phyloP scores from a whole-genome alignment of 768 basidiomycete species.

The Boletus pseudopeckii region DNA sequence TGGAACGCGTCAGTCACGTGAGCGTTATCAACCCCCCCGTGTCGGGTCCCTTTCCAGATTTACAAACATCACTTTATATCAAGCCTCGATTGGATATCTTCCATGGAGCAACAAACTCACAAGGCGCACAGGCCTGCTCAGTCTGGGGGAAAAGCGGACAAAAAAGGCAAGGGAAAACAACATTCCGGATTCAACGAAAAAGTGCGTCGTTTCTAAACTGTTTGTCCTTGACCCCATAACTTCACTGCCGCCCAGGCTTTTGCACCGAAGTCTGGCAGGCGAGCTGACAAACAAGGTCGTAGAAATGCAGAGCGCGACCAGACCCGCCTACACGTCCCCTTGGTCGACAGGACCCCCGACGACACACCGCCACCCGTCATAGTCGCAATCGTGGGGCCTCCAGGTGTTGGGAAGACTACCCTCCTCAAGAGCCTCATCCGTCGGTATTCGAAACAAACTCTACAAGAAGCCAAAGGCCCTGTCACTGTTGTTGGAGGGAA shows the following conservation, averaged over 20 bases:
- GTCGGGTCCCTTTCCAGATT: conserved; percentile 18
- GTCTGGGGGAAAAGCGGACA: conserved; percentile 69
- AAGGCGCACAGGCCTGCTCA: conserved; percentile 78
- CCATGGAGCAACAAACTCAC: conserved; percentile 74
- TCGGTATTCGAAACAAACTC: conserved; percentile 89
- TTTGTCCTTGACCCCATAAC: not conserved
- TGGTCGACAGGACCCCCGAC: conserved; percentile 92
- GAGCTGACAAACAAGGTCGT: conserved; percentile 85
- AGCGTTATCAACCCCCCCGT: conserved; percentile 12
- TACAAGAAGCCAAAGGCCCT: conserved; percentile 87
- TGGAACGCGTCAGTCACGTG: conserved; percentile 31
- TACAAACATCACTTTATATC: not conserved
- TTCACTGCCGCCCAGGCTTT: conserved; percentile 56
- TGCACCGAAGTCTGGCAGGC: conserved; percentile 85
- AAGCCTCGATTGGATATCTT: not conserved
- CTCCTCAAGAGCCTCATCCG: conserved; percentile 88
- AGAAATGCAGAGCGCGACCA: conserved; percentile 93
- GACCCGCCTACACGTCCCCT: conserved; percentile 91
- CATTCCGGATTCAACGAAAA: conserved; percentile 88
- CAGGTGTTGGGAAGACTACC: conserved; percentile 96
- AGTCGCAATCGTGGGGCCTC: conserved; percentile 92
- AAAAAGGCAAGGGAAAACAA: conserved; percentile 70
- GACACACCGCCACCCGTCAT: conserved; percentile 90
- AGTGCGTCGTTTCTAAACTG: conserved; percentile 36
- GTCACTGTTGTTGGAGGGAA: conserved; percentile 95